Evolutionary conservation across 805 yeast genomes (phyloP).

Genomic region (Ogataea corticis): DNA sequence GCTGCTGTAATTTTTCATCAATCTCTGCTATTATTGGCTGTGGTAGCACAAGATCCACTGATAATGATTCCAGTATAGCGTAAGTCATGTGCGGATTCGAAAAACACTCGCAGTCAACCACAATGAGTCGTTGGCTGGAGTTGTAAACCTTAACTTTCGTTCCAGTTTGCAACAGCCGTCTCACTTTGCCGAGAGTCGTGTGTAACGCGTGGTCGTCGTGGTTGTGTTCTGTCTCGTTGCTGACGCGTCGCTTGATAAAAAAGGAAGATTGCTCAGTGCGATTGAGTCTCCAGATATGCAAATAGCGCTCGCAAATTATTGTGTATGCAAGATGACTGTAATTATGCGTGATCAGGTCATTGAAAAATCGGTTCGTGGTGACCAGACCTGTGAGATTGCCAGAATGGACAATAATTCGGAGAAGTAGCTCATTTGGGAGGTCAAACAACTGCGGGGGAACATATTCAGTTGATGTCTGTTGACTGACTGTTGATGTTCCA

Average conservation of each 20-base stretch:
- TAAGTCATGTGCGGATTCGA: constrained; percentile 2
- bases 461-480: too few species aligned
- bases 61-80: constrained; percentile 4
- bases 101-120: constrained; percentile 13
- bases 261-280: constrained; percentile 4
- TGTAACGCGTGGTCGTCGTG: constrained; percentile 22
- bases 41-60: constrained; percentile 16
- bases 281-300: constrained; percentile 2
- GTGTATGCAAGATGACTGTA: constrained; percentile 8
- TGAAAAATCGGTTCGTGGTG: constrained; percentile 8
- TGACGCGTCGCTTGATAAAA: constrained; percentile 18
- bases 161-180: not conserved
- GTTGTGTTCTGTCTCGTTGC: constrained; percentile 21
- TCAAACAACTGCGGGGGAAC: constrained; percentile 1
- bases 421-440: constrained; percentile 24
- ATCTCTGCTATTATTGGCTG: not conserved
- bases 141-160: constrained; percentile 3
- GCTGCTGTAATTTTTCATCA: constrained; percentile 2
- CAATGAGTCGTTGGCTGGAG: constrained; percentile 12
- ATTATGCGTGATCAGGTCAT: constrained; percentile 11
- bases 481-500: too few species aligned
- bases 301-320: constrained; percentile 10
- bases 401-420: constrained; percentile 17
- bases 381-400: constrained; percentile 13
- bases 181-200: constrained; percentile 15